phyloP scores from a whole-genome alignment of 2,329 filamentous ascomycete species.

The Pezicula radicicola region DNA sequence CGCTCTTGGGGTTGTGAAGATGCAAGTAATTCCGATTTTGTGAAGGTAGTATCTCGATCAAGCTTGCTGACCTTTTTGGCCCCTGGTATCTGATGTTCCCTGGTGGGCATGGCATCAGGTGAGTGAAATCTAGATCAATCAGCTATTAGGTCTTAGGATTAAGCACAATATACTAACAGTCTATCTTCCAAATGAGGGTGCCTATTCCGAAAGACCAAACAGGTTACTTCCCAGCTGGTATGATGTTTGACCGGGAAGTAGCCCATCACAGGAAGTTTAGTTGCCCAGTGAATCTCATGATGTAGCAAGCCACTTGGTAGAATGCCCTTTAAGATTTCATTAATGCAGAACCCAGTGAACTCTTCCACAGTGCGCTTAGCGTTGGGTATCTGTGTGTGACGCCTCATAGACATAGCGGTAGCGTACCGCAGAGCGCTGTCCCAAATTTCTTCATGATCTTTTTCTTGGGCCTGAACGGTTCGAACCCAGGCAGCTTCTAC shows the following conservation, averaged over 20 bases:
- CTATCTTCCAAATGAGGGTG: too few species aligned
- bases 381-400: neutral
- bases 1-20: too few species aligned
- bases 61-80: too few species aligned
- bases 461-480: neutral
- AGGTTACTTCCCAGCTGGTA: neutral
- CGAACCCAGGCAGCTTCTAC: neutral
- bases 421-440: neutral
- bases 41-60: too few species aligned
- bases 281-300: neutral
- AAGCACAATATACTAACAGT: too few species aligned
- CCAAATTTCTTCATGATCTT: neutral
- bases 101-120: too few species aligned
- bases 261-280: neutral
- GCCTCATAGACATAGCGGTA: neutral
- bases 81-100: too few species aligned
- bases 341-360: neutral
- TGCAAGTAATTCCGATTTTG: too few species aligned
- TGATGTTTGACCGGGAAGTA: neutral
- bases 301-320: neutral
- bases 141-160: too few species aligned
- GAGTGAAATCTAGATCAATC: too few species aligned
- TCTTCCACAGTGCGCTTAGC: neutral
- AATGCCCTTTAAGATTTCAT: neutral
- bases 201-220: neutral